Conservation (phyloP, 176 grass and related monocot species). For the Bolboschoenus planiculmis region DNA sequence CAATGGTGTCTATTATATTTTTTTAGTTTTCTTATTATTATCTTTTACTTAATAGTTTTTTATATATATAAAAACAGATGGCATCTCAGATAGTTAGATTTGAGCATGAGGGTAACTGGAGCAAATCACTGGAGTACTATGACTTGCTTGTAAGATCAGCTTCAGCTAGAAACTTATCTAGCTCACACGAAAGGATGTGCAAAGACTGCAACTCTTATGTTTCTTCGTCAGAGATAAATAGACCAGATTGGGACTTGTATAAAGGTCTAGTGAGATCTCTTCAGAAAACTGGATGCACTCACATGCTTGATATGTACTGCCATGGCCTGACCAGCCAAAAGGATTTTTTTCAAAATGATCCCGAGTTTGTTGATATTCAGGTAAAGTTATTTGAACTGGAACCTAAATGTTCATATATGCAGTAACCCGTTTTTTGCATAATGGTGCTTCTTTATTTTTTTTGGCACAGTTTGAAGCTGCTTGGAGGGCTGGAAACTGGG, state of each 20-base stretch:
- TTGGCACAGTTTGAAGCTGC: slow-evolving; percentile 78
- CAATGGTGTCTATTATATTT: not conserved
- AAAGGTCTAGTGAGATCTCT: slow-evolving; percentile 93
- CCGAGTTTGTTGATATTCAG: slow-evolving; percentile 85
- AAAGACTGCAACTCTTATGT: slow-evolving; percentile 22
- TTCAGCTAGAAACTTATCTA: slow-evolving; percentile 24
- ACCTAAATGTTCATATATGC: not conserved
- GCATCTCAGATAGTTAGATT: slow-evolving; percentile 77
- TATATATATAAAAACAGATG: slow-evolving; percentile 44
- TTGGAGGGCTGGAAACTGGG: slow-evolving; percentile 96
- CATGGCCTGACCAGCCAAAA: slow-evolving; percentile 70
- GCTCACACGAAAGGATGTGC: slow-evolving; percentile 27
- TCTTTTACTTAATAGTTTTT: slow-evolving; percentile 13
- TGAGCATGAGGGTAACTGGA: slow-evolving; percentile 96
- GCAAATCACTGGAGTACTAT: slow-evolving; percentile 74
- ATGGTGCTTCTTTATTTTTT: not conserved
- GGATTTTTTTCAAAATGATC: slow-evolving; percentile 56
- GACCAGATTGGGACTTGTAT: slow-evolving; percentile 57
- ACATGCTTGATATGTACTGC: slow-evolving; percentile 84
- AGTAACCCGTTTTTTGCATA: not conserved
- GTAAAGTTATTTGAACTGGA: slow-evolving; percentile 20
- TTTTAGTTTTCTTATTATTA: not conserved
- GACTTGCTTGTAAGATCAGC: slow-evolving; percentile 89
- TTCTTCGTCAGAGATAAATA: slow-evolving; percentile 36
- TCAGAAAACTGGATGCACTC: slow-evolving; percentile 97